Evolutionary conservation across 805 yeast genomes (phyloP).

Genomic region (Metschnikowia reukaufii): DNA sequence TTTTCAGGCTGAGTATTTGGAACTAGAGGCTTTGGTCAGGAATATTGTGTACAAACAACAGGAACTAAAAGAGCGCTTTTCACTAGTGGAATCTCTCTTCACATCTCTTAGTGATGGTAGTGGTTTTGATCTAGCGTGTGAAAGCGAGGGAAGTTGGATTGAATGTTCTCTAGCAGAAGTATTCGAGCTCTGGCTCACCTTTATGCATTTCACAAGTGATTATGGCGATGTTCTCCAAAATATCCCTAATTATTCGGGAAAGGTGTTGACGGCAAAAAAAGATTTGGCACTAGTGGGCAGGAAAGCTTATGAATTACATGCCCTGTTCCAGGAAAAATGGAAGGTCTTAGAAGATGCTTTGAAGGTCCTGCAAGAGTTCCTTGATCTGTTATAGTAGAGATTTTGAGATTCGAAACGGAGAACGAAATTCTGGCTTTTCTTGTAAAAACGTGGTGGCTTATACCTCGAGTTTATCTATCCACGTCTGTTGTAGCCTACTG

Average conservation of each 20-base stretch:
- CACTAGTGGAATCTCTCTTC: neutral
- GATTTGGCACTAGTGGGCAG: neutral
- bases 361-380: neutral
- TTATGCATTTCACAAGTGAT: neutral
- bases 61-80: neutral
- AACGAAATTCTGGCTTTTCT: too few species aligned
- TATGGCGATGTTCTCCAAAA: neutral
- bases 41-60: neutral
- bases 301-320: neutral
- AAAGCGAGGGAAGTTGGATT: neutral
- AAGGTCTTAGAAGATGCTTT: neutral
- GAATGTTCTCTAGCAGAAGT: slow-evolving; percentile 5
- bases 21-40: neutral
- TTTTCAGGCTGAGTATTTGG: neutral
- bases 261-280: neutral
- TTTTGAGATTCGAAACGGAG: too few species aligned
- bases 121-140: neutral
- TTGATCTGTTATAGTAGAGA: neutral
- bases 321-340: neutral
- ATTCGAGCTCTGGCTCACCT: slow-evolving; percentile 2
- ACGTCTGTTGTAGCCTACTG: too few species aligned
- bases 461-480: too few species aligned
- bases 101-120: neutral
- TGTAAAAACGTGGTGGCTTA: too few species aligned
- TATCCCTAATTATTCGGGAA: neutral